Conservation (phyloP, 495 filamentous ascomycete genomes). For the Mytilinidion resinicola region DNA sequence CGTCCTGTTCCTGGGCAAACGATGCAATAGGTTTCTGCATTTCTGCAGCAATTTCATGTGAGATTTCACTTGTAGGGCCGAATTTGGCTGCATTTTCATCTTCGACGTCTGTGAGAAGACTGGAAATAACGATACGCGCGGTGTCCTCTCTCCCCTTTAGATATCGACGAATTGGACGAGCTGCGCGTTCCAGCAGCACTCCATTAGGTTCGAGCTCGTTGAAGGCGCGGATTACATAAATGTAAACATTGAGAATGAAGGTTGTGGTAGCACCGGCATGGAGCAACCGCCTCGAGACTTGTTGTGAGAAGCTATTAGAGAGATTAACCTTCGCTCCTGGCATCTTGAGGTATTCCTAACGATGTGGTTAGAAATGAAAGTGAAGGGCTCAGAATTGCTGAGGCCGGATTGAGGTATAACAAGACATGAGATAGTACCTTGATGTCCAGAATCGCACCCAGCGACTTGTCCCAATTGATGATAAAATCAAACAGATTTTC, state of each 20-base stretch:
- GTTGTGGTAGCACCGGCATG: constrained; percentile 86
- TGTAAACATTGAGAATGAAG: constrained; percentile 84
- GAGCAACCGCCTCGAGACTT: constrained; percentile 64
- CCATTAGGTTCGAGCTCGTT: constrained; percentile 85
- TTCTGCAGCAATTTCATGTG: constrained; percentile 70
- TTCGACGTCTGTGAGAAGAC: constrained; percentile 64
- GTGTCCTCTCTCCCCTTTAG: constrained; percentile 93
- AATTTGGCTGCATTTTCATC: constrained; percentile 35
- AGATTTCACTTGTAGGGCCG: constrained; percentile 43
- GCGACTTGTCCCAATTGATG: constrained; percentile 66
- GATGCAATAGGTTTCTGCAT: constrained; percentile 55
- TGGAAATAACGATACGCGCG: constrained; percentile 75
- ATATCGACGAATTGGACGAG: constrained; percentile 75
- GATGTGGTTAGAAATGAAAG: background rate
- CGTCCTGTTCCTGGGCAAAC: constrained; percentile 45
- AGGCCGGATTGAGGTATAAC: background rate
- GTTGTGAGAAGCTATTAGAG: constrained; percentile 62
- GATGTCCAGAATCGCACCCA: constrained; percentile 77
- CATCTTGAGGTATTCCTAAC: constrained; percentile 47
- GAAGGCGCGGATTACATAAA: constrained; percentile 85
- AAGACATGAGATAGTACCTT: constrained; percentile 38
- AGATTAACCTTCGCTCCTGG: constrained; percentile 54
- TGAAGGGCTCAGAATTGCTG: constrained; percentile 7
- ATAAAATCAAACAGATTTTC: constrained; percentile 84
- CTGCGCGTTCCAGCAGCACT: constrained; percentile 81